Conservation (phyloP, 2,329 filamentous ascomycete genomes). For the Colletotrichum coccodes region DNA sequence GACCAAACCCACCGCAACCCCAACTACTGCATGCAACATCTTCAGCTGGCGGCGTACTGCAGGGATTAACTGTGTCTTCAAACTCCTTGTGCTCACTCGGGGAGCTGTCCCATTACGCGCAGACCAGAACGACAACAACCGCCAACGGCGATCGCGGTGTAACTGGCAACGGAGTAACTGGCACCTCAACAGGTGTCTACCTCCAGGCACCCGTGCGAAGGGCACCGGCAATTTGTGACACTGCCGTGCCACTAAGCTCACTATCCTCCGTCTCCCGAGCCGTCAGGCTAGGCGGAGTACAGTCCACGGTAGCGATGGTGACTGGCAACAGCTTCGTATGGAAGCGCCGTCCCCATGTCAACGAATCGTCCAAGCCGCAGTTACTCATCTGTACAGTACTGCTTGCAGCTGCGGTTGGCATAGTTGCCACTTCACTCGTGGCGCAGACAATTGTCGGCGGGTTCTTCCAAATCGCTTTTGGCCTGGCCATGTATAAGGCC, state of each 20-base stretch:
- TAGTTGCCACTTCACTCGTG: neutral
- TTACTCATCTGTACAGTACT: neutral
- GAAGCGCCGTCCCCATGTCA: neutral
- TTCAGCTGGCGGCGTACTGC: neutral
- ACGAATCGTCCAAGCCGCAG: neutral
- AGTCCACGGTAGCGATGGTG: neutral
- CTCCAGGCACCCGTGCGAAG: neutral
- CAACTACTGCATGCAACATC: neutral
- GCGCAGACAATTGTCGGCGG: neutral
- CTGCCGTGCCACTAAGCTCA: neutral
- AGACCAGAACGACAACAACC: neutral
- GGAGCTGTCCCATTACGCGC: neutral
- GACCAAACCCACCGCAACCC: neutral
- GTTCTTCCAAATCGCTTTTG: constrained; percentile 11
- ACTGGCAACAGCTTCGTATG: neutral
- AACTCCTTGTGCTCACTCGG: neutral
- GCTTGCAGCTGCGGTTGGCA: neutral
- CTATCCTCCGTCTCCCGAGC: neutral
- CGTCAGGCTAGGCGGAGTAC: neutral
- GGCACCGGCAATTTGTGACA: neutral
- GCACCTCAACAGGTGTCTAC: neutral
- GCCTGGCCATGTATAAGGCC: constrained; percentile 7
- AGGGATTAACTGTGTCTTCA: neutral
- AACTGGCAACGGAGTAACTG: neutral
- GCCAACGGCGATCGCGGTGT: neutral